Evolutionary conservation across 345 rosid species (phyloP), one percentile per base, ranked within the genome.

Genomic region (Bretschneidera sinensis): DNA sequence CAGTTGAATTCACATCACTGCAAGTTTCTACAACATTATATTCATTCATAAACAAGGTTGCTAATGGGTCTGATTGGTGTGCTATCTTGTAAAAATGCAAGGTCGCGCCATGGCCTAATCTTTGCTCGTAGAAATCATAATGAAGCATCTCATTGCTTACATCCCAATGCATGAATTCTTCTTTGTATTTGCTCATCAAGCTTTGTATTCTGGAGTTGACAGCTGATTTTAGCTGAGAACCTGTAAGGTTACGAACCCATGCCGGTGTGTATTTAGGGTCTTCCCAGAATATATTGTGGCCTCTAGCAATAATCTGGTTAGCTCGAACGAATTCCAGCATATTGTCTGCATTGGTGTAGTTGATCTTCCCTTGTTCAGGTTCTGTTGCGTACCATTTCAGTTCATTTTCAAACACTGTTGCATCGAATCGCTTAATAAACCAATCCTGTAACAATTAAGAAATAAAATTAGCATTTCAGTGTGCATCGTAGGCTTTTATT

Each of bases 281-380:
- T 71, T 92, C 98, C 95, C 98, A 89, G 81, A 89, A 92, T 45
- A 89, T 87, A 66, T 87, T 89, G 76, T 92, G 95, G 25, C 98
- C 98, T 68, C 98, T 81, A 47, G 81, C 87, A 18, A 65, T 34
- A 51, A 89, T 73, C 50, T 73, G 66, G 76, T 79, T 83, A 2
- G 82, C 78, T 60, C 89, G 63, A 6, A 87, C 74, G 63, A 89
- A 81, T 23, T 76, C 70, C 63, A 89, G 9, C 92, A 89, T 83
- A 59, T 75, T 62, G 53, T 92, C 96, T 11, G 95, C 24, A 43
- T 70, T 25, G 19, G 83, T 80, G 78, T 92, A 92, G 53, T 89
- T 85, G 9, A 76, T 24, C 55, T 72, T 72, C 51, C 97, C 98
- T 62, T 79, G 84, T 21, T 73, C 60, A 0, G 88, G 83, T 65